Base-by-base conservation (phyloP, 768 basidiomycete genomes). In the Clitopilus hobsonii region DNA sequence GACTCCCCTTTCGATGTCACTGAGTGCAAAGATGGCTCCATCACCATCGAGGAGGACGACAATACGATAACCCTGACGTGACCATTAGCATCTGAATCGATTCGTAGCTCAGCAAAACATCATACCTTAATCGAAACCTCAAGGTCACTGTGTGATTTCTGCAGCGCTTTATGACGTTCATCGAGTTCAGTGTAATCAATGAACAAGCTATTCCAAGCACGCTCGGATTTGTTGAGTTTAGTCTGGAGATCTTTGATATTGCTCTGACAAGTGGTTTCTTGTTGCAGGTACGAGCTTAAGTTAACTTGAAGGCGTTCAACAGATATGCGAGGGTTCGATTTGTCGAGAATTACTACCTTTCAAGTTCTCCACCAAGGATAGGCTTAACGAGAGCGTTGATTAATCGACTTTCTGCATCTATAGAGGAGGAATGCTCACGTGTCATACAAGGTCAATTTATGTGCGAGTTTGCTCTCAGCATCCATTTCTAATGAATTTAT, bases 21-120 rank as follows among this genome's bases (percentile, higher is more conserved):
- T 74, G 14, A 69, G 63, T 6, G 74, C 69, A 61, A 88, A 88
- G 54, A 88, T 86, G 6, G 79, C 67, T 22, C 79, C 80, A 60
- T 88, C 86, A 28, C 87, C 87, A 56, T 89, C 86, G 55, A 89
- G 69, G 47, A 89, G 73, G 69, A 79, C 63, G n/a, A 75, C 62
- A 32, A 78, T 65, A 50, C 77, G 72, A 55, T 74, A 68, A n/a
- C 74, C 77, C 77, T 80, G 55, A 49, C 22, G 45, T 52, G 16
- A 51, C 51, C 48, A 24, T 28, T 52, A 30, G 11, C 14, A 45
- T 8, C 4, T 18, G 14, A 18, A 5, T 5, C 14, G 22, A 45
- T 6, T 10, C 18, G 5, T 3, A 20, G n/a, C 3, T 10, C 8
- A 20, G 41, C n/a, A 20, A 18, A 11, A 5, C 10, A 20, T 20